Base-by-base conservation (phyloP, 2,329 filamentous ascomycete genomes). In the Fusarium veterinarium region DNA sequence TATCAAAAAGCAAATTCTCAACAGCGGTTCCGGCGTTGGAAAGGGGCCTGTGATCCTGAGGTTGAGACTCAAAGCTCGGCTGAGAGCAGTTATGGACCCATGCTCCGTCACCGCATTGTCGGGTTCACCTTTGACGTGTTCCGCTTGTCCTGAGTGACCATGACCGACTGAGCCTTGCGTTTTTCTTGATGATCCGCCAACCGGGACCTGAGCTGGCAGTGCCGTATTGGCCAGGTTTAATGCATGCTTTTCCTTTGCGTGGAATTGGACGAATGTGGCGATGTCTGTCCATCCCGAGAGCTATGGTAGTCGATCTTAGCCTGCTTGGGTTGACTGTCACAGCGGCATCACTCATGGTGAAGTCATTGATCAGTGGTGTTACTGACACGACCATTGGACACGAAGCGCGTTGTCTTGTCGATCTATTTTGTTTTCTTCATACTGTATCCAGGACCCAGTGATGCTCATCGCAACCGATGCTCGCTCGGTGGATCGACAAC, bases 211-310 rank as follows among this genome's bases (percentile, higher is more conserved):
- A 68, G 62, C 45, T 73, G 62, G 59, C 71, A 68, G 57, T 59
- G 71, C 55, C 66, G 64, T 46, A 68, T 53, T 73, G 65, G 69
- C 60, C 41, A 30, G 69, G 53, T 49, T 40, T 17, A 48, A 60
- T 44, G 33, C 66, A 60, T 40, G 55, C 46, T 60, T 74, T 61
- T 60, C 33, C 41, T 42, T 67, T 67, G 65, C 65, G 61, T 69
- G 63, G 63, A 65, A 67, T 66, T 58, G 61, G 64, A 66, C 60
- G 61, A 72, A 77, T 74, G 75, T 77, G 75, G 75, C 75, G 64
- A 77, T 62, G 17, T 66, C 58, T 64, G 52, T 56, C 64, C 71
- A 69, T 63, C 65, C 65, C 33, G 25, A 75, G 53, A 74, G 63
- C 59, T 71, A 63, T 60, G 61, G 44, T 51, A 62, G 75, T 66